phyloP scores from a whole-genome alignment of 352 stramenopile species.

The Ophiocytium majus region DNA sequence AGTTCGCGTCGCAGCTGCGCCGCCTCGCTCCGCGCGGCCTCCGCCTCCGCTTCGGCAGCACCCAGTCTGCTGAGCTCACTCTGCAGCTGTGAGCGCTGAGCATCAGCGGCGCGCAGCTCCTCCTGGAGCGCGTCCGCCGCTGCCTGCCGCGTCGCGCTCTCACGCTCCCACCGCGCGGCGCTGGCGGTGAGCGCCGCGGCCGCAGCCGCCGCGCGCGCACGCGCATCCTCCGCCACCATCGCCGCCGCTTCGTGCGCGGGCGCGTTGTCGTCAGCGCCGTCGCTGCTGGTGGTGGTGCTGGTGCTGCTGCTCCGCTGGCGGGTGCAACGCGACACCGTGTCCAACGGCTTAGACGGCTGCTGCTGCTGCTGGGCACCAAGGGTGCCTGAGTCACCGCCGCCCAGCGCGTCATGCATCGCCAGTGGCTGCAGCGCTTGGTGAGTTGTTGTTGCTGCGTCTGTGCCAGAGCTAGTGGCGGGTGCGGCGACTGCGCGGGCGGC shows the following conservation, averaged over 20 bases:
- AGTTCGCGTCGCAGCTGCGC: not conserved
- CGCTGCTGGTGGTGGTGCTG: not conserved
- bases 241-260: not conserved
- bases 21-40: not conserved
- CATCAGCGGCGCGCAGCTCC: not conserved
- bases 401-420: too few relatives aligned
- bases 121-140: too few relatives aligned
- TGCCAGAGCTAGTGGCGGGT: not conserved
- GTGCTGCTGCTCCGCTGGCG: not conserved
- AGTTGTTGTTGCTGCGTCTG: not conserved
- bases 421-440: too few relatives aligned
- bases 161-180: not conserved
- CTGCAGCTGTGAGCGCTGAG: not conserved
- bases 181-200: not conserved
- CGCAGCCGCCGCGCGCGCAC: not conserved
- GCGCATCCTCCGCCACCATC: not conserved
- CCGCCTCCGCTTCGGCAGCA: not conserved
- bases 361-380: not conserved
- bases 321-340: not conserved
- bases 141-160: not conserved
- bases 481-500: not conserved
- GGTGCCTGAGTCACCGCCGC: not conserved
- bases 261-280: not conserved
- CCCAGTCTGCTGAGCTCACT: not conserved
- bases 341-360: not conserved